A percentile compares a stretch with the other conserved stretches of the same genome.
Evolutionary conservation across 1,284 basidiomycete species (phyloP).

Genomic region (Ustilago trichophora): DNA sequence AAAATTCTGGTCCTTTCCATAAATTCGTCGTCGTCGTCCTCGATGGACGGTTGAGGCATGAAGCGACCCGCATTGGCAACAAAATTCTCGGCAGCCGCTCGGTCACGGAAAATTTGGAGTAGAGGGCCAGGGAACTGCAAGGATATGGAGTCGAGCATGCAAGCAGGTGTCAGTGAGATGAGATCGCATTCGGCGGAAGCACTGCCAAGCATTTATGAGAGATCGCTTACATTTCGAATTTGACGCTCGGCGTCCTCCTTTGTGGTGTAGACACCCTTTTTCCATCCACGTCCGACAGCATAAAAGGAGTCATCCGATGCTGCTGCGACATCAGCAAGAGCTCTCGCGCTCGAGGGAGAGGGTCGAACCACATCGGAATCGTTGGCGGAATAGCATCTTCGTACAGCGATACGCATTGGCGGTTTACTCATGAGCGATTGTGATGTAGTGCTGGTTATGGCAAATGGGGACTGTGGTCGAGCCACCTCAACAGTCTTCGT

Average conservation of each 20-base stretch:
- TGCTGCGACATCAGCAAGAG: background rate
- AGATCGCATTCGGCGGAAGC: too few species aligned
- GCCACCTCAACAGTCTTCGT: background rate
- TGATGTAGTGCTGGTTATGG: constrained; percentile 7
- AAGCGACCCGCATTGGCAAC: constrained; percentile 14
- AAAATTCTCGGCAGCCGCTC: constrained; percentile 32
- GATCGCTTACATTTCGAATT: constrained; percentile 39
- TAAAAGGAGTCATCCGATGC: constrained; percentile 17
- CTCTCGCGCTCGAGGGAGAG: background rate
- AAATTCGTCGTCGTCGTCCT: constrained; percentile 30
- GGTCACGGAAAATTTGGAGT: constrained; percentile 29
- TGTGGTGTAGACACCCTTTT: constrained; percentile 42
- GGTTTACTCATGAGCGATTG: background rate
- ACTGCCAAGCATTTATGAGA: background rate
- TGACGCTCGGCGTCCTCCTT: constrained; percentile 43
- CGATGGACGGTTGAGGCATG: background rate
- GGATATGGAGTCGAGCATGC: too few species aligned
- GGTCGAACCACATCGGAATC: constrained; percentile 1
- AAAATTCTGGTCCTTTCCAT: constrained; percentile 37
- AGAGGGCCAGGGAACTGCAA: constrained; percentile 42
- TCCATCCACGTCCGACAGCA: constrained; percentile 49
- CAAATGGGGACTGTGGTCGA: constrained; percentile 20
- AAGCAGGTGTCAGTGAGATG: background rate
- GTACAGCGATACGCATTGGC: constrained; percentile 1
- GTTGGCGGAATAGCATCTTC: constrained; percentile 11